A percentile compares a stretch with the other conserved stretches of the same genome.
These are phyloP conservation scores for Penicillium herquei DNA, from an alignment of 495 filamentous ascomycete genomes.

Conservation along the genomic window DNA sequence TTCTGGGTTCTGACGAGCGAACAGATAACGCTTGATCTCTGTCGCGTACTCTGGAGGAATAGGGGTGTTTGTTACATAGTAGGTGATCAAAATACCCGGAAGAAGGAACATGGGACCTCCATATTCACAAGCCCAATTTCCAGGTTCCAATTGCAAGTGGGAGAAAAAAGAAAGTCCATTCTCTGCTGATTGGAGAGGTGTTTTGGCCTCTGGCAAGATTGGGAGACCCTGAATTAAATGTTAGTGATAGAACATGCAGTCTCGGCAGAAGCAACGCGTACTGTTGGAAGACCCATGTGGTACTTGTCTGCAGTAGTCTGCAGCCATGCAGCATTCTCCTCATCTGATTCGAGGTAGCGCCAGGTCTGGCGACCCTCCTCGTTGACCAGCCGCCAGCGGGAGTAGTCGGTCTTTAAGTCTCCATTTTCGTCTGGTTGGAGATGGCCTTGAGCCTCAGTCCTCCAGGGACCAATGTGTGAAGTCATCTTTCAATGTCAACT, in stretches of 20 bases:
- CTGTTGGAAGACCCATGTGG: conserved; percentile 70
- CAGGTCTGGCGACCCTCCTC: conserved; percentile 86
- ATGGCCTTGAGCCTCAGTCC: conserved; percentile 39
- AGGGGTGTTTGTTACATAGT: conserved; percentile 86
- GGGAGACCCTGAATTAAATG: conserved; percentile 61
- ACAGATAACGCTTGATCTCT: conserved; percentile 93
- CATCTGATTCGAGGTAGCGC: conserved; percentile 83
- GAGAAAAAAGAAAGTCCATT: conserved; percentile 92
- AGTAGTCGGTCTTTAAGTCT: conserved; percentile 64
- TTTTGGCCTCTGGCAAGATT: conserved; percentile 64
- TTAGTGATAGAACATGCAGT: conserved; percentile 6
- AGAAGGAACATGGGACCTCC: conserved; percentile 88
- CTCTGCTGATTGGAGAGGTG: conserved; percentile 69
- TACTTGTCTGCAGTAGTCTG: conserved; percentile 83
- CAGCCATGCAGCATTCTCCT: conserved; percentile 74
- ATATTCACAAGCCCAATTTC: conserved; percentile 97
- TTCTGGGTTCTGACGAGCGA: conserved; percentile 77
- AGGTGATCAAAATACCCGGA: conserved; percentile 80
- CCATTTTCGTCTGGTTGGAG: conserved; percentile 38
- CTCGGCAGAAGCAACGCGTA: conserved; percentile 22
- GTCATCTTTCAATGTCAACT: conserved; percentile 13
- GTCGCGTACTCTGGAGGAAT: conserved; percentile 78
- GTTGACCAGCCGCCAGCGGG: conserved; percentile 80
- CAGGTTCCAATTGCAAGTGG: conserved; percentile 79
- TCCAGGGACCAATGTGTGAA: conserved; percentile 43